These are phyloP conservation scores for Skeletonema marinoi DNA, from an alignment of 108 stramenopile genomes.

Conservation along the genomic window DNA sequence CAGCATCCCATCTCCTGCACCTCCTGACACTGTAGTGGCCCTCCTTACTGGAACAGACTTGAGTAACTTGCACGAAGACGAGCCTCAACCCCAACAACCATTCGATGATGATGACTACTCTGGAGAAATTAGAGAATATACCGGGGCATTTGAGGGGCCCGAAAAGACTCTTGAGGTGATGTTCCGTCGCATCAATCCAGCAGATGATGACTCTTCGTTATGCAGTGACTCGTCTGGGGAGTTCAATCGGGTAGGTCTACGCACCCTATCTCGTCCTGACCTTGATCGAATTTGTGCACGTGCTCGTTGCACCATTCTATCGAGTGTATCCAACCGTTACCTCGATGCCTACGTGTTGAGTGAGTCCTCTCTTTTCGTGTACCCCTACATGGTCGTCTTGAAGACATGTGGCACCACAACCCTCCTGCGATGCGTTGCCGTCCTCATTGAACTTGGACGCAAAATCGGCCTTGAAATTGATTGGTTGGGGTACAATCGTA, in stretches of 20 bases:
- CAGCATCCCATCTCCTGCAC: background rate
- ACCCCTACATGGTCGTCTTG: conserved; percentile 96
- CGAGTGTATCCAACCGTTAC: conserved; percentile 88
- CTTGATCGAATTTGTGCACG: conserved; percentile 92
- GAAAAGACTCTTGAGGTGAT: conserved; percentile 89
- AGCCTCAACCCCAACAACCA: conserved; percentile 48
- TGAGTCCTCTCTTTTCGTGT: conserved; percentile 98
- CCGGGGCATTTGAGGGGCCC: conserved; percentile 87
- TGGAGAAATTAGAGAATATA: conserved; percentile 79
- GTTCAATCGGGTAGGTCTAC: conserved; percentile 74
- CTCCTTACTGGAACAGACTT: conserved; percentile 2
- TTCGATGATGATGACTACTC: conserved; percentile 74
- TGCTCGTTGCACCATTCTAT: conserved; percentile 96
- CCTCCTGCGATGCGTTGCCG: conserved; percentile 94
- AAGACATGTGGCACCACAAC: conserved; percentile 99
- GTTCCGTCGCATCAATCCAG: conserved; percentile 56
- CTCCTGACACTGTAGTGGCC: background rate
- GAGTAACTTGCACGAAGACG: conserved; percentile 5
- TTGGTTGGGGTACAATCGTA: conserved; percentile 99
- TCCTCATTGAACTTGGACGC: conserved; percentile 88
- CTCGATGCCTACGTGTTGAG: conserved; percentile 95
- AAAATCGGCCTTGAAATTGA: conserved; percentile 93
- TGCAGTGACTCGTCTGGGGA: conserved; percentile 25
- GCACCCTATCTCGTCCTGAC: conserved; percentile 74
- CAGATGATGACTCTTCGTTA: conserved; percentile 30